Base-by-base conservation (phyloP, 805 yeast species). In the Torulaspora delbrueckii region DNA sequence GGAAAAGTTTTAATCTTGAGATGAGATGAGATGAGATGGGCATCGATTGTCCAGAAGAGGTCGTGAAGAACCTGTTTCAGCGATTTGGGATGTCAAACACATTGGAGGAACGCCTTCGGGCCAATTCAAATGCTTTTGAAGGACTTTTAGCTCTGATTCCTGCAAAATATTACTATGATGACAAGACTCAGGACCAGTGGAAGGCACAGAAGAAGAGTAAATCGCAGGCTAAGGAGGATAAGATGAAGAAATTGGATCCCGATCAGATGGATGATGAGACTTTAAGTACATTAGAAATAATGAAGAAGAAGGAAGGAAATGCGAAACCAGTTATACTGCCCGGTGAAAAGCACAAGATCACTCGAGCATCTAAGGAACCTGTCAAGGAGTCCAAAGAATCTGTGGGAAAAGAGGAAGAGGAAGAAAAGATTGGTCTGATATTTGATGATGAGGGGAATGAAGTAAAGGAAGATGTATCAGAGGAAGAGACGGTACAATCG, bases 161-260 rank as follows among this genome's bases (percentile, higher is more conserved):
- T 3, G 96, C 97, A 2, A 88, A 89, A 61, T 89, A 84, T 60
- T 91, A 91, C 64, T 89, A 86, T 63, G 96, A 90, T 64, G 96
- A 86, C 32, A 91, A 86, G 47, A 83, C 91, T 2, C 81, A 84
- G 57, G 82, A 83, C 42, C 97, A 91, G 67, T 90, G 97, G 97
- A 82, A 83, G 56, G 84, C 82, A 56, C 86, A 81, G 70, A 87
- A 88, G 71, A 78, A 82, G 67, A 66, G 79, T 25, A 85, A 84
- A 56, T 78, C 75, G 43, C 88, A 86, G 54, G 66, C 73, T 16
- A 78, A 73, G 53, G 73, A 70, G 42, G 80, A 77, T 52, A 85
- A 84, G 61, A 71, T 78, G 53, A 77, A 79, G 46, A 90, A 89
- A 64, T 73, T 90, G 48, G 89, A 88, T 61, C 96, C 96, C 0